Base-by-base conservation (phyloP, 805 yeast genomes). In the Pichia paraexigua region DNA sequence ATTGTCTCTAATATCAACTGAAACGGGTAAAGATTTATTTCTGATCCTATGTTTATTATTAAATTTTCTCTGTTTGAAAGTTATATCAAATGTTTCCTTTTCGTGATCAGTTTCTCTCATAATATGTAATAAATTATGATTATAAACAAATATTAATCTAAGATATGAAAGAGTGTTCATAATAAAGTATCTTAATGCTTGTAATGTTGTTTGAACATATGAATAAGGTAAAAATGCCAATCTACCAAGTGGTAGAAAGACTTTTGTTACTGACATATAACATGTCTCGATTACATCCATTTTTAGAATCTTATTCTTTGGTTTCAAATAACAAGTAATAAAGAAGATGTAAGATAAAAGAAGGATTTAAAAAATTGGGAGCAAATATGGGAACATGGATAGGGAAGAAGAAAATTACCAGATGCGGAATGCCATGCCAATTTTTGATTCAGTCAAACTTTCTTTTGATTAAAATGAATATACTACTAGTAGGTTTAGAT, bases 171-270 rank as follows among this genome's bases (percentile, higher is more conserved):
- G 43, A 2, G 45, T 32, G 45, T 60, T 59, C 13, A 59, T 45
- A 27, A 54, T 24, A 20, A 52, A 41, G 27, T 48, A 64, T 37
- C 57, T 56, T 8, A 46, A 25, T 25, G 53, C 53, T 53, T 66
- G 69, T n/a, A 57, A 20, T 1, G 52, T 17, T 12, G 59, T 62
- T 30, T 63, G 56, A 11, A 58, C 12, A 5, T 49, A 28, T 3
- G 59, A 56, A 48, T 62, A 63, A 2, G 70, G 70, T 2, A 60
- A 32, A 15, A 59, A 53, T 9, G 49, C 2, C 12, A 45, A n/a
- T 20, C 65, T 51, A 2, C 69, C 69, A 12, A 63, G 5, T 2
- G 66, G 62, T 15, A 52, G 41, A n/a, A 52, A 6, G 7, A 47
- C 21, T 30, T 39, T 46, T 9, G 53, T 30, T 12, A 32, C 37